These are phyloP conservation scores for Gaeumannomyces sp. DNA, from an alignment of 2,329 filamentous ascomycete species.

Conservation along the genomic window DNA sequence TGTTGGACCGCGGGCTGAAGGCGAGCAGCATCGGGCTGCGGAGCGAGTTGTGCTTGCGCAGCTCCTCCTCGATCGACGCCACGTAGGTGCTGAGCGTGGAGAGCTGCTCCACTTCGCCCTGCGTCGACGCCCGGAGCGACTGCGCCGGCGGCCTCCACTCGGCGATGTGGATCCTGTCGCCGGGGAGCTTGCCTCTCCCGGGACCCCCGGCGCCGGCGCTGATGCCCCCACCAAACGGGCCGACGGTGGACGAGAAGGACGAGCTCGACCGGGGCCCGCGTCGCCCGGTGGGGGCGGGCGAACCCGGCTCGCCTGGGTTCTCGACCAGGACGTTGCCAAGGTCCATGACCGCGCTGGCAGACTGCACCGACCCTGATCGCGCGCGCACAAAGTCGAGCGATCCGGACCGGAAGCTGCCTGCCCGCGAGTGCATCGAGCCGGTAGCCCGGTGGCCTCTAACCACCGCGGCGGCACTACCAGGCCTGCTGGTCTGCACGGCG, in stretches of 20 bases:
- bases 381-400: conserved; percentile 60
- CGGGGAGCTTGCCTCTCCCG: conserved; percentile 56
- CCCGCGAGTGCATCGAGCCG: conserved; percentile 38
- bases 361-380: conserved; percentile 38
- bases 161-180: conserved; percentile 75
- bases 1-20: conserved; percentile 78
- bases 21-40: conserved; percentile 82
- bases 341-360: not conserved
- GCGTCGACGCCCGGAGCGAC: conserved; percentile 77
- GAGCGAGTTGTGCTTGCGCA: conserved; percentile 82
- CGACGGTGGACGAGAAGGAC: not conserved
- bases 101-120: conserved; percentile 77
- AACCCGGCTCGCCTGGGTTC: conserved; percentile 26
- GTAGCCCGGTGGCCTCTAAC: conserved; percentile 18
- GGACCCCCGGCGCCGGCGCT: conserved; percentile 8
- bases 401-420: conserved; percentile 42
- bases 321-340: not conserved
- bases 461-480: conserved; percentile 42
- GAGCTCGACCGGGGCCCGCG: not conserved
- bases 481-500: conserved; percentile 27
- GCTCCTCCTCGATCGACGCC: conserved; percentile 74
- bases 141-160: conserved; percentile 89
- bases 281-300: conserved; percentile 5
- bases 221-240: conserved; percentile 9
- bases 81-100: conserved; percentile 72